Evolutionary conservation across 2,329 filamentous ascomycete species (phyloP).

Genomic region (Pseudogymnoascus pannorum): DNA sequence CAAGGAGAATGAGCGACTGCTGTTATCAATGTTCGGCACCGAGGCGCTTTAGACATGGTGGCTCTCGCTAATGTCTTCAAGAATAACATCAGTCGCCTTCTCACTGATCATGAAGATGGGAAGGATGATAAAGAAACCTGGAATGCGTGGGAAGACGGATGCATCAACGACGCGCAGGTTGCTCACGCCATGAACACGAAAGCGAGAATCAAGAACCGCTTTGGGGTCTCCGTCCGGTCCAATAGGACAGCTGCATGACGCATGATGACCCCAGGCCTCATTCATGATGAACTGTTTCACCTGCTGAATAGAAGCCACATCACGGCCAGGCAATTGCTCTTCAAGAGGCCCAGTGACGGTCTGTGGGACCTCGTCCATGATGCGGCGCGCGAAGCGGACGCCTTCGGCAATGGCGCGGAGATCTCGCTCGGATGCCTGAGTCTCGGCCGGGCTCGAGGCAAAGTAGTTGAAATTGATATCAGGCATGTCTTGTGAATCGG

Average conservation of each 20-base stretch:
- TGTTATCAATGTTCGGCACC: too few species aligned
- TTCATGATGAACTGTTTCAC: slow-evolving; percentile 42
- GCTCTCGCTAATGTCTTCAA: too few species aligned
- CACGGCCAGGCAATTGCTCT: slow-evolving; percentile 35
- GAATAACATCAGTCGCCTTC: slow-evolving; percentile 39
- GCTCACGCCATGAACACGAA: slow-evolving; percentile 47
- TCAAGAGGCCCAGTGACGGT: slow-evolving; percentile 30
- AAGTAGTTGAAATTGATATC: slow-evolving; percentile 53
- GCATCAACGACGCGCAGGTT: slow-evolving; percentile 56
- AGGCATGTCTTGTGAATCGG: slow-evolving; percentile 57
- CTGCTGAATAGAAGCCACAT: slow-evolving; percentile 34
- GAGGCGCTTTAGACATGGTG: too few species aligned
- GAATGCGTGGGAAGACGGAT: slow-evolving; percentile 45
- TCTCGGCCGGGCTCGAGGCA: slow-evolving; percentile 45
- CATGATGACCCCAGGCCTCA: slow-evolving; percentile 51
- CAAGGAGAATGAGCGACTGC: too few species aligned
- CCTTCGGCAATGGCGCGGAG: slow-evolving; percentile 17
- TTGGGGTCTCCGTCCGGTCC: slow-evolving; percentile 33
- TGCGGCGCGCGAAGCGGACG: slow-evolving; percentile 15
- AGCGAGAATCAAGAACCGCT: slow-evolving; percentile 47
- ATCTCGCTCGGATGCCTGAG: slow-evolving; percentile 15
- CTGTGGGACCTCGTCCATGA: slow-evolving; percentile 36
- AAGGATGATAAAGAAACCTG: slow-evolving; percentile 43
- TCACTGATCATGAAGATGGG: slow-evolving; percentile 50
- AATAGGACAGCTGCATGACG: slow-evolving; percentile 47